Evolutionary conservation across 1,139 yeast species (phyloP).

Genomic region (Lodderomyces margitis): DNA sequence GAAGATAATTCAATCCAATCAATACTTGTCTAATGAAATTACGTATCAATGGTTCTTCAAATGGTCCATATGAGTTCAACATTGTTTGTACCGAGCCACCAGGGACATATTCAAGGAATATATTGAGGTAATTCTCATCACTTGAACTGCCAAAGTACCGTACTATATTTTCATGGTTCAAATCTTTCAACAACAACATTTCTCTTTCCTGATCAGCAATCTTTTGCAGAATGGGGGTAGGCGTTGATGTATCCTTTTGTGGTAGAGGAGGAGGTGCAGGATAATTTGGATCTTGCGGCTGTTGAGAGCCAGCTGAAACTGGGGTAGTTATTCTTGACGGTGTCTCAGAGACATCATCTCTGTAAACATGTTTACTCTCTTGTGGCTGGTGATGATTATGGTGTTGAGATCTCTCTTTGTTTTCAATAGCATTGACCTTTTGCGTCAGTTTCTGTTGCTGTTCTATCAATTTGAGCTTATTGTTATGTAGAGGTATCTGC

Average conservation of each 20-base stretch:
- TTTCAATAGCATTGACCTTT: constrained; percentile 25
- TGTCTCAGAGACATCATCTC: not conserved
- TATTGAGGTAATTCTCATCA: constrained; percentile 68
- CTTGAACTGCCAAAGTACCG: constrained; percentile 84
- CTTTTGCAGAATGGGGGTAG: constrained; percentile 30
- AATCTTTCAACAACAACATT: constrained; percentile 70
- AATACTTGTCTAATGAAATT: constrained; percentile 83
- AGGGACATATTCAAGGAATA: constrained; percentile 91
- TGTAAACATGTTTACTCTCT: not conserved
- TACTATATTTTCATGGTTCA: constrained; percentile 90
- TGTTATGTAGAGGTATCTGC: constrained; percentile 70
- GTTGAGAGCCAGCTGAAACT: not conserved
- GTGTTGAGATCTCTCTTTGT: constrained; percentile 29
- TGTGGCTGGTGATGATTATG: not conserved
- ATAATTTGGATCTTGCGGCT: not conserved
- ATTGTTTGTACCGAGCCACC: constrained; percentile 94
- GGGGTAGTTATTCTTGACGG: not conserved
- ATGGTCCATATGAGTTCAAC: constrained; percentile 84
- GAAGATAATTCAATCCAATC: constrained; percentile 78
- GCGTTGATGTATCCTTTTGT: not conserved
- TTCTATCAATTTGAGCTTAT: not conserved
- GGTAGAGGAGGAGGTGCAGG: constrained; percentile 1
- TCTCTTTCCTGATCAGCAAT: constrained; percentile 82
- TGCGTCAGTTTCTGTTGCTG: not conserved
- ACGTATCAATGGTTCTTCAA: constrained; percentile 84